Evolutionary conservation across 495 filamentous ascomycete species (phyloP).

Genomic region (Penicillium lagena): DNA sequence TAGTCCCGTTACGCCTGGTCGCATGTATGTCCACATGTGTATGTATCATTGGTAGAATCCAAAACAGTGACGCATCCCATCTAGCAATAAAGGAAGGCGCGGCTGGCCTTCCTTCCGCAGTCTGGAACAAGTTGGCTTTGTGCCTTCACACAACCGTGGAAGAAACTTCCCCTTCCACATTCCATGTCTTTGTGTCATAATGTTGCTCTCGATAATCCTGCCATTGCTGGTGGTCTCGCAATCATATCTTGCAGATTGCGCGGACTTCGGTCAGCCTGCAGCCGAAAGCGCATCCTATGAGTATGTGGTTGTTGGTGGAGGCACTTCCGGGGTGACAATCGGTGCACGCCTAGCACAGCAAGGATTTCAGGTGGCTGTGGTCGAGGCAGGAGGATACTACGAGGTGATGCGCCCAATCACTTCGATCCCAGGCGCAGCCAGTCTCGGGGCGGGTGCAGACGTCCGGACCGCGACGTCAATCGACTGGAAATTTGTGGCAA

Average conservation of each 20-base stretch:
- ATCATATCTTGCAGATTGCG: not conserved
- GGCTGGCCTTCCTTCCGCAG: too few relatives aligned
- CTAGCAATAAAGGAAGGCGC: too few relatives aligned
- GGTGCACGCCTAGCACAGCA: constrained; percentile 38
- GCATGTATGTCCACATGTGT: too few relatives aligned
- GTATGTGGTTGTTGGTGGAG: constrained; percentile 49
- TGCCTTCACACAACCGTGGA: too few relatives aligned
- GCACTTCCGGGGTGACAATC: constrained; percentile 42
- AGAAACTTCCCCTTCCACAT: too few relatives aligned
- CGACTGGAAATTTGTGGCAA: constrained; percentile 45
- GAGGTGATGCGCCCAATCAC: constrained; percentile 35
- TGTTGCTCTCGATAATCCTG: not conserved
- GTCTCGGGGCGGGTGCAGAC: constrained; percentile 26
- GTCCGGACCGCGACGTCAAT: constrained; percentile 22
- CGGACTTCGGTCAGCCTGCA: not conserved
- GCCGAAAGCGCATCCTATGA: constrained; percentile 26
- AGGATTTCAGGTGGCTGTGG: constrained; percentile 31
- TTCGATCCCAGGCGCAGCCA: constrained; percentile 38
- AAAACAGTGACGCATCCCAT: too few relatives aligned
- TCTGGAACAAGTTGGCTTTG: too few relatives aligned
- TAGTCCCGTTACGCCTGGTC: too few relatives aligned
- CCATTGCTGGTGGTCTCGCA: not conserved
- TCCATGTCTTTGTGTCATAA: too few relatives aligned
- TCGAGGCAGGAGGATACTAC: constrained; percentile 57
- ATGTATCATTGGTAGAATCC: too few relatives aligned